Conservation (phyloP, 805 yeast genomes). For the Starmerella stigmatis region DNA sequence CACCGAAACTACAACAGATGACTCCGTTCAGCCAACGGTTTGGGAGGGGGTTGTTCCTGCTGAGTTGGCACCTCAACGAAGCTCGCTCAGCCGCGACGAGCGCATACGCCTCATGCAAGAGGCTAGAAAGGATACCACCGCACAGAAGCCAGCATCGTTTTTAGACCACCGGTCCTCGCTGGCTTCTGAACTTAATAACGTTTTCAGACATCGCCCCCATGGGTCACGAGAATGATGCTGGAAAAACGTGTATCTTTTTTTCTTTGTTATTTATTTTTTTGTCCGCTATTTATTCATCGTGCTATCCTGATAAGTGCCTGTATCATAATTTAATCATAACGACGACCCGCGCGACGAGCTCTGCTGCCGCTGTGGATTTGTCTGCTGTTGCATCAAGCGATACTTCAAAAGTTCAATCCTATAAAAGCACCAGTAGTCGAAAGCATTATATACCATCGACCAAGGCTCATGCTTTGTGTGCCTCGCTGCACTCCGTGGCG, state of each 20-base stretch:
- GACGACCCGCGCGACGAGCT: neutral
- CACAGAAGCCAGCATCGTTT: neutral
- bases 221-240: neutral
- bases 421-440: constrained; percentile 16
- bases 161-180: constrained; percentile 1
- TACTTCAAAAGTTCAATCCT: constrained; percentile 6
- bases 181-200: constrained; percentile 14
- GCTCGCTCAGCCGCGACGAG: constrained; percentile 18
- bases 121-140: neutral
- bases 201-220: constrained; percentile 9
- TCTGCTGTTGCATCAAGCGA: neutral
- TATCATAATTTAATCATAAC: no score
- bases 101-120: constrained; percentile 13
- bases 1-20: constrained; percentile 5
- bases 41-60: constrained; percentile 16
- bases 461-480: constrained; percentile 4
- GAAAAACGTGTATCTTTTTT: no score
- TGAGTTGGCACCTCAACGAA: neutral
- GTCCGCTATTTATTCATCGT: neutral
- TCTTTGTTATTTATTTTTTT: neutral
- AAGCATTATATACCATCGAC: constrained; percentile 1
- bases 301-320: no score
- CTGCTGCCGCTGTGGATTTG: neutral
- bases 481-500: no score
- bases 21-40: constrained; percentile 3